phyloP scores from a whole-genome alignment of 805 yeast species.

The Yarrowia divulgata region DNA sequence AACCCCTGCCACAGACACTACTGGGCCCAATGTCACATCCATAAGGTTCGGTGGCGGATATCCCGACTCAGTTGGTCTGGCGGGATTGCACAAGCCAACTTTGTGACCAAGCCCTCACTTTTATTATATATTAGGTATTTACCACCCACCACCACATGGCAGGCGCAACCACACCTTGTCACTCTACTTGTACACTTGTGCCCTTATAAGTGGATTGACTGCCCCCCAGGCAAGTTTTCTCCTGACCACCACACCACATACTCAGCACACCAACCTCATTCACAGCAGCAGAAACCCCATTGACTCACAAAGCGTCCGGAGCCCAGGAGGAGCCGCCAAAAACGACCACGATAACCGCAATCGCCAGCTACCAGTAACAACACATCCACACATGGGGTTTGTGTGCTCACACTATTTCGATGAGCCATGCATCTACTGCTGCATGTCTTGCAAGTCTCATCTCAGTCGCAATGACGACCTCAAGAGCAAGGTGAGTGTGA shows the following conservation, averaged over 20 bases:
- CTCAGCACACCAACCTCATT: too few relatives aligned
- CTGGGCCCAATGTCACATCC: constrained; percentile 11
- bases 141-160: constrained; percentile 4
- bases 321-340: neutral
- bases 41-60: constrained; percentile 32
- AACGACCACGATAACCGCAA: neutral
- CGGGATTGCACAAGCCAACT: constrained; percentile 22
- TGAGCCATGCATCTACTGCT: constrained; percentile 51
- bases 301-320: neutral
- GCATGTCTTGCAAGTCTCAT: constrained; percentile 55
- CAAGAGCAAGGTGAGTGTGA: constrained; percentile 51
- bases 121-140: constrained; percentile 24
- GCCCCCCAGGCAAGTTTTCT: neutral
- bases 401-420: constrained; percentile 55
- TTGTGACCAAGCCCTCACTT: constrained; percentile 30
- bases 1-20: too few relatives aligned
- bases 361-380: neutral
- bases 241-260: neutral
- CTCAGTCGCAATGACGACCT: constrained; percentile 52
- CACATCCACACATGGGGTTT: constrained; percentile 54
- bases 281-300: too few relatives aligned
- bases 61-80: neutral
- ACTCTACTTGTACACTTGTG: too few relatives aligned
- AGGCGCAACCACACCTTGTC: constrained; percentile 7
- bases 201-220: neutral